phyloP scores from a whole-genome alignment of 2,329 filamentous ascomycete genomes.

The Coleophoma cylindrospora region DNA sequence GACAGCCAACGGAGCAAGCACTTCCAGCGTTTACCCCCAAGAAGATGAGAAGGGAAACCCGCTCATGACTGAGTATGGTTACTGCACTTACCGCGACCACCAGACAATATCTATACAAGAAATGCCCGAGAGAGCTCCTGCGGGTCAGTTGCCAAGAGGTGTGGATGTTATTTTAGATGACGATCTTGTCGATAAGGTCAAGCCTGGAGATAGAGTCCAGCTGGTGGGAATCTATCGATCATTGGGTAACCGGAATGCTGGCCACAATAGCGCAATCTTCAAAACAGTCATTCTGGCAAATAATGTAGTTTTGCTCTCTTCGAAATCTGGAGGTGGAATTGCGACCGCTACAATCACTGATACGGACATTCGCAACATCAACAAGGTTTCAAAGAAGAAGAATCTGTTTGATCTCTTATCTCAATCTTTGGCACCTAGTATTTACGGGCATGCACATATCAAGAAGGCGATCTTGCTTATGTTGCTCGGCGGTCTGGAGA shows the following conservation, averaged over 20 bases:
- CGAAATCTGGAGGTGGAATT: constrained; percentile 91
- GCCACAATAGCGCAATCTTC: constrained; percentile 87
- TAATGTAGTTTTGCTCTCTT: constrained; percentile 89
- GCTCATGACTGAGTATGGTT: constrained; percentile 90
- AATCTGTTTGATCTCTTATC: constrained; percentile 90
- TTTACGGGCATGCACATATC: constrained; percentile 94
- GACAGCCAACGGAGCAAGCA: constrained; percentile 81
- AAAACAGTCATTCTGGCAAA: constrained; percentile 92
- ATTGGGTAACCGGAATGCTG: constrained; percentile 88
- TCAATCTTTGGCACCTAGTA: constrained; percentile 91
- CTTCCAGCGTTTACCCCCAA: constrained; percentile 87
- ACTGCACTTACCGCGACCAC: constrained; percentile 92
- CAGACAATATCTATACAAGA: constrained; percentile 98
- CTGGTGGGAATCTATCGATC: constrained; percentile 95
- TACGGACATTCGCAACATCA: constrained; percentile 97
- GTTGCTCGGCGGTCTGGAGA: constrained; percentile 93
- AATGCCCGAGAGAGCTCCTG: constrained; percentile 95
- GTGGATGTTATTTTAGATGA: constrained; percentile 97
- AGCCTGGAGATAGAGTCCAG: constrained; percentile 93
- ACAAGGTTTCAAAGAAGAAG: constrained; percentile 92
- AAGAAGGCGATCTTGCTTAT: constrained; percentile 96
- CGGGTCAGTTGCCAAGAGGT: constrained; percentile 88
- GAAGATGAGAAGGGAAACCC: constrained; percentile 92
- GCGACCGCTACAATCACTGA: constrained; percentile 91
- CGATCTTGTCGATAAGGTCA: constrained; percentile 89